Conservation (phyloP, 2,329 filamentous ascomycete species). For the Pleomassaria siparia region DNA sequence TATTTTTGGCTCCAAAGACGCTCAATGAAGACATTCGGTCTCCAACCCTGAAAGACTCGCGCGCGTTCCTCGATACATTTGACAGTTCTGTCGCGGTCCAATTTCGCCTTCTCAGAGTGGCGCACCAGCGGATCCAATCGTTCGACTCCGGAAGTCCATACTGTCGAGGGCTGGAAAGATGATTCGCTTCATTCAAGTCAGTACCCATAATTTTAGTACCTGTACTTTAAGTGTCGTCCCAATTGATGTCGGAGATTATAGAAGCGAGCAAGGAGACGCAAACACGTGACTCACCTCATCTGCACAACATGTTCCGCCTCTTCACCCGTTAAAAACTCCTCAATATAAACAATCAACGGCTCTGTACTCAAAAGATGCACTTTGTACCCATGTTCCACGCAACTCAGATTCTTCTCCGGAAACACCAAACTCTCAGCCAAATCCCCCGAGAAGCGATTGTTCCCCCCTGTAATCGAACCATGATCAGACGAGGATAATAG, state of each 20-base stretch:
- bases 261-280: too few species aligned
- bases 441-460: conserved; percentile 18
- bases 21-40: conserved; percentile 59
- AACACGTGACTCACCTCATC: conserved; percentile 49
- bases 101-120: conserved; percentile 53
- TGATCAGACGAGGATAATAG: conserved; percentile 13
- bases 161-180: conserved; percentile 57
- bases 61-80: conserved; percentile 62
- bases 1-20: conserved; percentile 63
- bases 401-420: conserved; percentile 43
- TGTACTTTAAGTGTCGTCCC: too few species aligned
- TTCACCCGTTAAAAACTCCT: conserved; percentile 52
- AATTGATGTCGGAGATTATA: too few species aligned
- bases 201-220: too few species aligned
- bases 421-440: conserved; percentile 44
- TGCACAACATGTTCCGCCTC: conserved; percentile 56
- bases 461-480: background rate
- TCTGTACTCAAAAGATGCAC: conserved; percentile 55
- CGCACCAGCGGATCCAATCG: conserved; percentile 53
- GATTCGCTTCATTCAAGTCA: conserved; percentile 42
- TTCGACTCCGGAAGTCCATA: conserved; percentile 54
- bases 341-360: conserved; percentile 61
- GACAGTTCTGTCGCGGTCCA: conserved; percentile 48
- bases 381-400: conserved; percentile 41
- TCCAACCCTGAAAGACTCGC: conserved; percentile 62